phyloP scores from a whole-genome alignment of 352 stramenopile genomes.

The Phytophthora melonis region DNA sequence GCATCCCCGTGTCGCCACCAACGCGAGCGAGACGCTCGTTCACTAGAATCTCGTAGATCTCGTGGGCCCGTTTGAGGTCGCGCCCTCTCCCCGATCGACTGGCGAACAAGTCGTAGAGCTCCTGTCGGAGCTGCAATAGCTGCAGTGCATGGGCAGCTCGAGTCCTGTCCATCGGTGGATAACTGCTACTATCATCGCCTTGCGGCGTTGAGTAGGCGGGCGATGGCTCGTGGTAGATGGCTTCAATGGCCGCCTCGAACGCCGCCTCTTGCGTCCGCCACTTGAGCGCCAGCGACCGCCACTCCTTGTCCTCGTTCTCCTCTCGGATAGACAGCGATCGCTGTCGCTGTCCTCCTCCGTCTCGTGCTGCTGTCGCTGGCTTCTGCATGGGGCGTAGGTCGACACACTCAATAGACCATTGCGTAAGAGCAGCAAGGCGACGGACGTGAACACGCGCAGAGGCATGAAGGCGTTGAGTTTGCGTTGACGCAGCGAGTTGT shows the following conservation, averaged over 20 bases:
- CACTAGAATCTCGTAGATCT: constrained; percentile 47
- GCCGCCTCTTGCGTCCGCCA: constrained; percentile 60
- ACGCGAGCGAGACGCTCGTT: constrained; percentile 39
- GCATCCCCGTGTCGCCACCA: constrained; percentile 16
- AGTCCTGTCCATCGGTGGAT: constrained; percentile 11
- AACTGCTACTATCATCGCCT: not conserved
- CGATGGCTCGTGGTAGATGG: constrained; percentile 42
- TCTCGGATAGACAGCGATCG: constrained; percentile 33
- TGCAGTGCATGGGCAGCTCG: constrained; percentile 39
- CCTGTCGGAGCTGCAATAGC: constrained; percentile 60
- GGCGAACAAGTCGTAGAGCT: constrained; percentile 64
- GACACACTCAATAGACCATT: constrained; percentile 69
- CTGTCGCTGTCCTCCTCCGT: constrained; percentile 11
- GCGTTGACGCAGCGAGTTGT: constrained; percentile 72
- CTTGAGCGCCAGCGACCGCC: constrained; percentile 57
- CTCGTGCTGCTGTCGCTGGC: not conserved
- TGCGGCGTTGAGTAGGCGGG: not conserved
- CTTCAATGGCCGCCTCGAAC: constrained; percentile 64
- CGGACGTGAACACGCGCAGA: constrained; percentile 67
- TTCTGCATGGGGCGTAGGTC: constrained; percentile 53
- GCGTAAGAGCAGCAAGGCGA: constrained; percentile 67
- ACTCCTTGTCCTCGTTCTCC: constrained; percentile 54
- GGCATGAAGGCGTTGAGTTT: constrained; percentile 63
- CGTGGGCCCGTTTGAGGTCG: constrained; percentile 44
- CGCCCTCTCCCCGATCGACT: constrained; percentile 31